Evolutionary conservation across 495 filamentous ascomycete genomes (phyloP).

Genomic region (Immersiella caudata): DNA sequence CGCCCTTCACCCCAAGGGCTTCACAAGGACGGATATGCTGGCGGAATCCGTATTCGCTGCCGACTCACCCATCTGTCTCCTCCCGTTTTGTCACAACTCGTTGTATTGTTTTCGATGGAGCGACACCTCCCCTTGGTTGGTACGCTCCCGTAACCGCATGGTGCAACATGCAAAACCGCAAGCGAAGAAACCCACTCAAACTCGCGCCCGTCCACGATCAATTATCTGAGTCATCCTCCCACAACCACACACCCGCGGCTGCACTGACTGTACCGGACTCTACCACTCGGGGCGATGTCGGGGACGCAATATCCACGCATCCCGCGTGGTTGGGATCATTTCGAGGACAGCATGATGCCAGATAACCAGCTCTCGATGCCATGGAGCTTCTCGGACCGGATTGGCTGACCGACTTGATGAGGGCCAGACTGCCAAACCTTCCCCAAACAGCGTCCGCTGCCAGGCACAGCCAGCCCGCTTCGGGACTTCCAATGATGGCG

Average conservation of each 20-base stretch:
- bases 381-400: constrained; percentile 21
- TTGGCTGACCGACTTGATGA: constrained; percentile 22
- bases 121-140: neutral
- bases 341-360: constrained; percentile 16
- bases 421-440: constrained; percentile 25
- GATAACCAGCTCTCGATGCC: constrained; percentile 21
- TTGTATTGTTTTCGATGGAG: neutral
- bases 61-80: neutral
- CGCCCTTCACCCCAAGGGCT: neutral
- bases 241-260: neutral
- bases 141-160: neutral
- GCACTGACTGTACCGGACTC: neutral
- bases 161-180: constrained; percentile 10
- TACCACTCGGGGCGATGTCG: constrained; percentile 22
- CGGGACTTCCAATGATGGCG: constrained; percentile 22
- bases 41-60: neutral
- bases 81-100: neutral
- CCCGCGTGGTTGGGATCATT: constrained; percentile 16
- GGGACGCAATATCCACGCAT: constrained; percentile 24
- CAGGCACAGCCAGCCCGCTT: constrained; percentile 20
- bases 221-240: constrained; percentile 18
- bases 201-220: constrained; percentile 4
- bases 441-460: constrained; percentile 20
- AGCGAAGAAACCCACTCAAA: constrained; percentile 17
- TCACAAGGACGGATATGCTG: neutral